A percentile compares a stretch with the other conserved stretches of the same genome.
Conservation (phyloP, 148 eudicot species). For the Rhododendron ovatum region DNA sequence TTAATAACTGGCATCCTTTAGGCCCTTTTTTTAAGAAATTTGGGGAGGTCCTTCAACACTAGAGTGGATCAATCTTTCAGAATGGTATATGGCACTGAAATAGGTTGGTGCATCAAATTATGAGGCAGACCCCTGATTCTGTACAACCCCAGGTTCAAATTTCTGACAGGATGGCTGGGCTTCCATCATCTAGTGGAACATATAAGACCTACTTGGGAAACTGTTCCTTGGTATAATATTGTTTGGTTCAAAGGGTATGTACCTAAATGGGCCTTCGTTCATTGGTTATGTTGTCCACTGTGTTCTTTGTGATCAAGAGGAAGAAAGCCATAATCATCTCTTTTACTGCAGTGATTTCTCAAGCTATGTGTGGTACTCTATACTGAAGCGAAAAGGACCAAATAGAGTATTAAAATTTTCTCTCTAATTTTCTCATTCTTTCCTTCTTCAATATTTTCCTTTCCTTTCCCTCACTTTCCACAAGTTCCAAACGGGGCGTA, state of each 20-base stretch:
- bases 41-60: background rate
- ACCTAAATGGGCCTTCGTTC: background rate
- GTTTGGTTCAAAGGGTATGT: background rate
- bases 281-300: background rate
- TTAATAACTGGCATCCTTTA: background rate
- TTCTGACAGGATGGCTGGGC: background rate
- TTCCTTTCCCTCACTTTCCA: no score
- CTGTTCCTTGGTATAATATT: background rate
- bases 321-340: background rate
- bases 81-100: background rate
- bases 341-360: background rate
- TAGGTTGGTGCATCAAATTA: background rate
- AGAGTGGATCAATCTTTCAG: background rate
- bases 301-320: background rate
- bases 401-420: no score
- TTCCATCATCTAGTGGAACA: background rate
- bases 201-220: background rate
- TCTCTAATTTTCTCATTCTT: no score
- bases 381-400: background rate
- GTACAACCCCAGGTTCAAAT: background rate
- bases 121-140: background rate
- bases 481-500: no score
- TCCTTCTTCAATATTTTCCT: no score
- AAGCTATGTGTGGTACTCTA: background rate
- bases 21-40: background rate